phyloP scores from a whole-genome alignment of 306 rosid species.

The Astragalus glycyphyllos region DNA sequence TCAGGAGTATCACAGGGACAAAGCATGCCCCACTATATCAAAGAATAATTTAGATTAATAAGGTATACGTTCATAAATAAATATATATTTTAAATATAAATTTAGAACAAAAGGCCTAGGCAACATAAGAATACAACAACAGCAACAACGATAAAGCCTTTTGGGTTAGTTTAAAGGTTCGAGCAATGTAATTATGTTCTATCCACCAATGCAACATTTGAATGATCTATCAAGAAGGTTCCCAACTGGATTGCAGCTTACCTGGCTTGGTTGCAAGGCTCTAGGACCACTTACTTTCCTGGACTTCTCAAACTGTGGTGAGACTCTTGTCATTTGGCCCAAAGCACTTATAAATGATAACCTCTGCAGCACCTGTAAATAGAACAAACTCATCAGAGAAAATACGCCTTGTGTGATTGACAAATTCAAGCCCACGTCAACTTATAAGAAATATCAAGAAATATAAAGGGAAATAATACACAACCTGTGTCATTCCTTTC shows the following conservation, averaged over 20 bases:
- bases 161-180: conserved; percentile 13
- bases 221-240: conserved; percentile 6
- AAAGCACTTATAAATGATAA: conserved; percentile 76
- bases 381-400: conserved; percentile 37
- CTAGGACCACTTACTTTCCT: conserved; percentile 94
- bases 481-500: conserved; percentile 95
- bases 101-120: conserved; percentile 18
- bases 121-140: conserved; percentile 25
- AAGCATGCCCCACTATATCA: conserved; percentile 95
- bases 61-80: conserved; percentile 1
- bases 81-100: not conserved
- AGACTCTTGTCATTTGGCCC: conserved; percentile 91
- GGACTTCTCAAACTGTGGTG: conserved; percentile 96
- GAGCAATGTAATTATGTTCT: not conserved
- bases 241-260: conserved; percentile 41
- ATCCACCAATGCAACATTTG: conserved; percentile 16
- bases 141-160: conserved; percentile 8
- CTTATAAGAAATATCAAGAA: conserved; percentile 10
- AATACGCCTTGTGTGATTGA: conserved; percentile 2
- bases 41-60: conserved; percentile 23
- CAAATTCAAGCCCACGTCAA: conserved; percentile 13
- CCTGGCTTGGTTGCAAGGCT: conserved; percentile 98
- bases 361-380: conserved; percentile 72
- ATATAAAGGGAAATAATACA: conserved; percentile 8
- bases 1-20: conserved; percentile 99